These are phyloP conservation scores for Sporothrix inflata DNA, from an alignment of 2,329 filamentous ascomycete species.

Conservation along the genomic window DNA sequence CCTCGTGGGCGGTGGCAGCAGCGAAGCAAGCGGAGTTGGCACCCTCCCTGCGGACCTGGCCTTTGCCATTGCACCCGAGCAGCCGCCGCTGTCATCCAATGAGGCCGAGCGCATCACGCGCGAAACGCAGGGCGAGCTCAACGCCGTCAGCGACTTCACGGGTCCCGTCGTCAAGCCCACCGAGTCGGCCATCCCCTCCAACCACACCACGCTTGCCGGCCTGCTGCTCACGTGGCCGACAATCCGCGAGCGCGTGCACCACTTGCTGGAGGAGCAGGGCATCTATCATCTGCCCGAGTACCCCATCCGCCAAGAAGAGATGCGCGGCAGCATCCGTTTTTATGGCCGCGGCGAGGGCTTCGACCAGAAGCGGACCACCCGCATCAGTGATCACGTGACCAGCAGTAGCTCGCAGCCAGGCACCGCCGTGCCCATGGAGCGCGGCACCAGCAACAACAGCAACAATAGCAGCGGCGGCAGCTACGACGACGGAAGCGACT, in stretches of 20 bases:
- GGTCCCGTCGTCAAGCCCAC: conserved; percentile 58
- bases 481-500: neutral
- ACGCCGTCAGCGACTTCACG: conserved; percentile 53
- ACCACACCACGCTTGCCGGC: conserved; percentile 90
- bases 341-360: conserved; percentile 79
- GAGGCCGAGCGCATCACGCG: conserved; percentile 43
- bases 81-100: conserved; percentile 33
- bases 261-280: conserved; percentile 51
- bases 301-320: conserved; percentile 75
- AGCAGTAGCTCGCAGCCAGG: neutral
- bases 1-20: neutral
- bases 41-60: neutral
- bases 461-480: conserved; percentile 39
- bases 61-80: conserved; percentile 30
- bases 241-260: conserved; percentile 65
- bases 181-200: conserved; percentile 73
- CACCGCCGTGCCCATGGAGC: conserved; percentile 14
- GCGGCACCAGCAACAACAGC: conserved; percentile 38
- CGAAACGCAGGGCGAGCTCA: conserved; percentile 46
- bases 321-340: conserved; percentile 71
- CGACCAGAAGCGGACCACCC: conserved; percentile 53
- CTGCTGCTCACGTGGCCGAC: conserved; percentile 74
- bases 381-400: conserved; percentile 43
- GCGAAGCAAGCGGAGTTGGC: neutral
- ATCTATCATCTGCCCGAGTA: conserved; percentile 68